Conservation (phyloP, 805 yeast species). For the Kazachstania psychrophila region DNA sequence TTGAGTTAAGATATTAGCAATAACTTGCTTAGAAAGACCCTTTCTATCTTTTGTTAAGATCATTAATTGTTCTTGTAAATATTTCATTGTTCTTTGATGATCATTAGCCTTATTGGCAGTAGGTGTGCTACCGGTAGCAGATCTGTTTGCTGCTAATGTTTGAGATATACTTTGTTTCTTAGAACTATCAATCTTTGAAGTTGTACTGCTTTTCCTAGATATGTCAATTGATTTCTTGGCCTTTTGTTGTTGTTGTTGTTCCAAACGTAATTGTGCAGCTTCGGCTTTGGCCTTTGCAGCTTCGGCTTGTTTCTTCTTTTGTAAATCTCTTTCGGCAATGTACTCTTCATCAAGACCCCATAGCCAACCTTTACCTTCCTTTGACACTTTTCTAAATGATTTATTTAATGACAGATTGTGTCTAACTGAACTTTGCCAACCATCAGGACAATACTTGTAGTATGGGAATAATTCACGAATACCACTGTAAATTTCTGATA, state of each 20-base stretch:
- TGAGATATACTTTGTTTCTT: conserved; percentile 32
- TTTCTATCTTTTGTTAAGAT: conserved; percentile 69
- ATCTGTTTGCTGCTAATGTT: conserved; percentile 26
- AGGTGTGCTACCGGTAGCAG: conserved; percentile 7
- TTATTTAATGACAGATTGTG: conserved; percentile 84
- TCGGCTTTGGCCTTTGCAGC: conserved; percentile 51
- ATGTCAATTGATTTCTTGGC: conserved; percentile 20
- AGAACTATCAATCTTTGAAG: conserved; percentile 11
- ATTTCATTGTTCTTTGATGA: conserved; percentile 54
- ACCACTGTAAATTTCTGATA: conserved; percentile 77
- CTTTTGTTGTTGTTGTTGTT: conserved; percentile 40
- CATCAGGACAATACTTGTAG: conserved; percentile 88
- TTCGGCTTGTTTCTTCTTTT: conserved; percentile 57
- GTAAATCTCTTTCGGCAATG: conserved; percentile 71
- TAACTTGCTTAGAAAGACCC: conserved; percentile 69
- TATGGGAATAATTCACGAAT: conserved; percentile 85
- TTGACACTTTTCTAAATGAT: conserved; percentile 70
- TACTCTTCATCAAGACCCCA: conserved; percentile 89
- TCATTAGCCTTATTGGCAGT: conserved; percentile 26
- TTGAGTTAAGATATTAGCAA: conserved; percentile 76
- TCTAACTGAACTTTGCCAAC: conserved; percentile 93
- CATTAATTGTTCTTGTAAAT: conserved; percentile 78
- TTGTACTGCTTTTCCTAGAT: conserved; percentile 1
- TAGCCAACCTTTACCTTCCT: conserved; percentile 89
- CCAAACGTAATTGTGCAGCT: conserved; percentile 44